Conservation (phyloP, 176 grass and related monocot species). For the Carex myosuroides region DNA sequence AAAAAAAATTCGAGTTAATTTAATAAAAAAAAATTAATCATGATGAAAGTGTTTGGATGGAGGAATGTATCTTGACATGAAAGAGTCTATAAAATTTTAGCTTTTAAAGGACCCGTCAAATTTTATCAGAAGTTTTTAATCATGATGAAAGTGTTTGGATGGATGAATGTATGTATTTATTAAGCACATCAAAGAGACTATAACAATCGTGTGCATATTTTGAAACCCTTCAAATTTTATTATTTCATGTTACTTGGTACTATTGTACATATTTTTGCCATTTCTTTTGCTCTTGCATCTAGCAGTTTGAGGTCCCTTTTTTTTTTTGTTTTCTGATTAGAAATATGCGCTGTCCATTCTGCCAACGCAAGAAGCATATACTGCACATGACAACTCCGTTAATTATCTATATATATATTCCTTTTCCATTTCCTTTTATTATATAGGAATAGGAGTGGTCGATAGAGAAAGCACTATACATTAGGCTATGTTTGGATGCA, state of each 20-base stretch:
- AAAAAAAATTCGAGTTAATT: no score
- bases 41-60: not conserved
- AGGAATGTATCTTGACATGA: not conserved
- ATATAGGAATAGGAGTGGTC: not conserved
- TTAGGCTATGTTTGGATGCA: no score
- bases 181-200: not conserved
- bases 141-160: not conserved
- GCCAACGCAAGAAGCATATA: not conserved
- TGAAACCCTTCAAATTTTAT: not conserved
- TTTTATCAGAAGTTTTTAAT: not conserved
- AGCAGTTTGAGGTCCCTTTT: not conserved
- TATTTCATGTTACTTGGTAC: not conserved
- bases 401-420: not conserved
- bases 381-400: not conserved
- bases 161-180: not conserved
- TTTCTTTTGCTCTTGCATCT: not conserved
- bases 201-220: not conserved
- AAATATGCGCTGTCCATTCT: not conserved
- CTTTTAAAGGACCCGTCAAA: no score
- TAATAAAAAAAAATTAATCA: no score
- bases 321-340: not conserved
- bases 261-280: not conserved
- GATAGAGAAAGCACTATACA: not conserved
- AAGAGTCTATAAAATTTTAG: not conserved
- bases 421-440: not conserved